Base-by-base conservation (phyloP, 78 protist genomes). In the Dictyostelium brefeldianum region DNA sequence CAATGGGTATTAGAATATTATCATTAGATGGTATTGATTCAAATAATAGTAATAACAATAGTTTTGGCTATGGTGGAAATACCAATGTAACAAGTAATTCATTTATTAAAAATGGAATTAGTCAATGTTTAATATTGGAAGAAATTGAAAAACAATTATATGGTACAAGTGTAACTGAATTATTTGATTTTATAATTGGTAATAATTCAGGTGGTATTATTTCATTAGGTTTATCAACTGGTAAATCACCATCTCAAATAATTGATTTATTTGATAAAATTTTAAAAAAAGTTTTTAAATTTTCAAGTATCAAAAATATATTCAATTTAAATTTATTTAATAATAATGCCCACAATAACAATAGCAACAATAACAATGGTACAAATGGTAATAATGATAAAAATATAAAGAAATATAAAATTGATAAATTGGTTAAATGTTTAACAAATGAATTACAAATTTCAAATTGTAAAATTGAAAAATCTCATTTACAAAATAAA, bases 1-100 rank as follows among this genome's bases (percentile, higher is more conserved):
- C 64, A 18, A 22, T 75, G 36, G 83, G 83, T 29, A 50, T 50
- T 27, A 65, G 91, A 48, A 41, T 84, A 17, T 67, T 84, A 43
- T 43, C 79, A 8, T 36, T 84, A 29, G 91, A 84, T 84, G 91
- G 91, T 25, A 67, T 67, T 31, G 50, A 31, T 31, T 27, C 75
- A 12, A 25, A 11, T 10, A 62, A 62, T 62, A 57, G n/a, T 57
- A 57, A n/a, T 22, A 57, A 57, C 8, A n/a, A n/a, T 56, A 56
- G 0, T n/a, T n/a, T n/a, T n/a, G n/a, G n/a, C n/a, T n/a, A n/a
- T 36, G 10, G 4, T 9, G n/a, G n/a, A 20, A 57, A n/a, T 57
- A 57, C 18, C n/a, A 57, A 57, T 57, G 10, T 8, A 9, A 57
- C 20, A 22, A 57, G 5, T 57, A 57, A 25, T 25, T 25, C 10